Evolutionary conservation across 2,329 filamentous ascomycete species (phyloP).

Genomic region (Chalaropsis thielavioides): DNA sequence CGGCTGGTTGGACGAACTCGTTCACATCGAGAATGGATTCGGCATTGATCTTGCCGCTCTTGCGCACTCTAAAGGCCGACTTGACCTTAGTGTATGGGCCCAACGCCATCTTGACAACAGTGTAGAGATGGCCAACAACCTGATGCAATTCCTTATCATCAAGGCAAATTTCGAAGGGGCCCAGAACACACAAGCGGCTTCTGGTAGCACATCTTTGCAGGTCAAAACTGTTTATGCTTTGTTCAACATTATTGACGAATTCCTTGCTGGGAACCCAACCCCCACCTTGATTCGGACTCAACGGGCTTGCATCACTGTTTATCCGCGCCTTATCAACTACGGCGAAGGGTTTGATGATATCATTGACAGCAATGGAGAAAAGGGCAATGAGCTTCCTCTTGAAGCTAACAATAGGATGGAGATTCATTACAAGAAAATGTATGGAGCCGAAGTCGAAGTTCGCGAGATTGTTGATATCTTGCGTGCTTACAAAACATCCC

Average conservation of each 20-base stretch:
- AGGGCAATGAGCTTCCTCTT: constrained; percentile 65
- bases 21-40: constrained; percentile 67
- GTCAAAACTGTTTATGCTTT: constrained; percentile 75
- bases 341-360: constrained; percentile 84
- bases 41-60: constrained; percentile 76
- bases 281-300: constrained; percentile 67
- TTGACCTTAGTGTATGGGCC: constrained; percentile 72
- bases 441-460: constrained; percentile 76
- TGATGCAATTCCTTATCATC: constrained; percentile 69
- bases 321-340: constrained; percentile 91
- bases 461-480: constrained; percentile 73
- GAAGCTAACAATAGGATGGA: constrained; percentile 87
- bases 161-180: constrained; percentile 62
- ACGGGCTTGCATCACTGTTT: constrained; percentile 77
- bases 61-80: constrained; percentile 64
- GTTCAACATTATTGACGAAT: constrained; percentile 64
- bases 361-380: constrained; percentile 69
- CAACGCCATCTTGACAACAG: constrained; percentile 53
- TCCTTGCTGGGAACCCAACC: constrained; percentile 41
- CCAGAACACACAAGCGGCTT: not conserved
- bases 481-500: constrained; percentile 75
- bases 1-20: constrained; percentile 69
- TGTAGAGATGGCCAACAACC: constrained; percentile 51
- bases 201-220: constrained; percentile 53
- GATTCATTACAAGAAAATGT: constrained; percentile 96